A percentile compares a stretch with the other conserved stretches of the same genome.
phyloP scores from a whole-genome alignment of 805 yeast genomes.

The Wickerhamiella brachini region DNA sequence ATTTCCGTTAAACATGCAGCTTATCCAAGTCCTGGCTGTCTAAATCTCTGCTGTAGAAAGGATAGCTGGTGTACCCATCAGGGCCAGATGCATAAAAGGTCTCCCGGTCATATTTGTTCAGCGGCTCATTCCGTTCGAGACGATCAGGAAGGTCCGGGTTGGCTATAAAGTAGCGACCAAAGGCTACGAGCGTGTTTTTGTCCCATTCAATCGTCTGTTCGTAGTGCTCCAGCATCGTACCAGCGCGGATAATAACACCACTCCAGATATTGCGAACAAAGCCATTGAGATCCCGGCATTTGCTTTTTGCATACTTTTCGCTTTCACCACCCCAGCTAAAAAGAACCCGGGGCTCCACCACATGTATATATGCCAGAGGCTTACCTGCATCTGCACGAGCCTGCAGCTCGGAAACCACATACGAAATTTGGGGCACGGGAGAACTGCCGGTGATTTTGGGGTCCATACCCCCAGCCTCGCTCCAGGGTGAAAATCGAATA shows the following conservation, averaged over 20 bases:
- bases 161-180: slow-evolving; percentile 38
- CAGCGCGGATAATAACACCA: slow-evolving; percentile 16
- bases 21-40: neutral
- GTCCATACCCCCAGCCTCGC: slow-evolving; percentile 21
- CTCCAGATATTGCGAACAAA: slow-evolving; percentile 15
- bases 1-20: no score
- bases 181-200: slow-evolving; percentile 24
- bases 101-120: slow-evolving; percentile 34
- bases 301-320: neutral
- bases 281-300: slow-evolving; percentile 5
- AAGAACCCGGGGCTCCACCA: slow-evolving; percentile 34
- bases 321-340: slow-evolving; percentile 21
- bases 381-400: slow-evolving; percentile 27
- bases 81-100: slow-evolving; percentile 34
- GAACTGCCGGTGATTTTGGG: slow-evolving; percentile 7
- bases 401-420: slow-evolving; percentile 31
- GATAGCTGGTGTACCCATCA: slow-evolving; percentile 34
- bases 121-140: slow-evolving; percentile 28
- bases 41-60: slow-evolving; percentile 10
- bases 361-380: slow-evolving; percentile 29
- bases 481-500: slow-evolving; percentile 30
- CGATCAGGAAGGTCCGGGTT: slow-evolving; percentile 46
- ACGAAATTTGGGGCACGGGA: slow-evolving; percentile 29
- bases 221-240: slow-evolving; percentile 1
- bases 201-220: slow-evolving; percentile 15